Percentiles rank a stretch among this genome's conserved stretches.
phyloP scores from a whole-genome alignment of 176 grass and related monocot genomes.

The Phoenix roebelenii region DNA sequence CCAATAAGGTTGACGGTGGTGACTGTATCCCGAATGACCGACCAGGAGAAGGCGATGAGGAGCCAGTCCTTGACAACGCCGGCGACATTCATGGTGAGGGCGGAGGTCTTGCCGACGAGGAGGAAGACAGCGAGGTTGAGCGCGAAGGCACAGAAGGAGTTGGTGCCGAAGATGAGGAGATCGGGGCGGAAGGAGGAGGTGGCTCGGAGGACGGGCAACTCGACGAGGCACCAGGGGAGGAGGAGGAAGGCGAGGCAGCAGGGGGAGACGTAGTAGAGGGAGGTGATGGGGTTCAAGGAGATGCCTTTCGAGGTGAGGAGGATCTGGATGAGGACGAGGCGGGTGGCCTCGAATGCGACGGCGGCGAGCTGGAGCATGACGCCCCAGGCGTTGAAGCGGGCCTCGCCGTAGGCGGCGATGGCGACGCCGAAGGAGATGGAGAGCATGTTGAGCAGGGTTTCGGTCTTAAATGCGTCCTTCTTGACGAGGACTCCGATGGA shows the following conservation, averaged over 20 bases:
- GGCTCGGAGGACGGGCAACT: conserved; percentile 61
- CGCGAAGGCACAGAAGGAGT: conserved; percentile 88
- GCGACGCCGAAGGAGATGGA: conserved; percentile 94
- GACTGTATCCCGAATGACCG: conserved; percentile 79
- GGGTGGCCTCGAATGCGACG: conserved; percentile 76
- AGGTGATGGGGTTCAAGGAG: conserved; percentile 93
- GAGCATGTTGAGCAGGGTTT: conserved; percentile 93
- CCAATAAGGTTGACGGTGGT: conserved; percentile 83
- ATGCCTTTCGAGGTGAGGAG: conserved; percentile 91
- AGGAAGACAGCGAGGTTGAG: conserved; percentile 90
- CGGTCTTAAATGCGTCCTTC: conserved; percentile 61
- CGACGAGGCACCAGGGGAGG: conserved; percentile 71
- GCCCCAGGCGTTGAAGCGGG: conserved; percentile 61
- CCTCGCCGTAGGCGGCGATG: conserved; percentile 92
- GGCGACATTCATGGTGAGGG: conserved; percentile 92
- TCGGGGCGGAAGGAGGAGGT: conserved; percentile 55
- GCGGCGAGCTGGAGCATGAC: conserved; percentile 76
- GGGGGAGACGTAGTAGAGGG: conserved; percentile 79
- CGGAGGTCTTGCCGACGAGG: conserved; percentile 92
- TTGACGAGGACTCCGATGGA: conserved; percentile 69
- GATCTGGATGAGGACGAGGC: conserved; percentile 97
- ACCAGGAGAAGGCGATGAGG: conserved; percentile 93
- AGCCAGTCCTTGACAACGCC: conserved; percentile 98
- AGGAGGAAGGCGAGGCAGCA: conserved; percentile 84
- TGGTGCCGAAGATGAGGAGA: conserved; percentile 69